phyloP scores from a whole-genome alignment of 352 stramenopile species.

The Phytopythium mirpurense region DNA sequence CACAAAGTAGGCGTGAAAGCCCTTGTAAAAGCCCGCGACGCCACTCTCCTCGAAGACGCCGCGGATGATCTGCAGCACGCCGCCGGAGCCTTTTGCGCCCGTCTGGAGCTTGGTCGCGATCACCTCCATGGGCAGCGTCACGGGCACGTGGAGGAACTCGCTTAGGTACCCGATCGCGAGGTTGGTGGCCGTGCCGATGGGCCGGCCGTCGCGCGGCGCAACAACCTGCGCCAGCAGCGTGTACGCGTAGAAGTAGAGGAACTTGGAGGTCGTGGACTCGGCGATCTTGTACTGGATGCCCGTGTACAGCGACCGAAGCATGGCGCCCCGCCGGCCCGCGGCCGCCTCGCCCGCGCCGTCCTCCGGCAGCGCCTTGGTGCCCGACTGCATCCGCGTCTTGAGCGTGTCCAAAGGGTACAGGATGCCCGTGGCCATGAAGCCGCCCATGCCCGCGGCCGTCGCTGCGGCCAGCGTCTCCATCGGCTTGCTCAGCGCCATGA shows the following conservation, averaged over 20 bases:
- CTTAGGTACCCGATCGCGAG: constrained; percentile 80
- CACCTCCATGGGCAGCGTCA: constrained; percentile 87
- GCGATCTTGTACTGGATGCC: constrained; percentile 84
- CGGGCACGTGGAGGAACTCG: constrained; percentile 68
- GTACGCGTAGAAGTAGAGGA: constrained; percentile 90
- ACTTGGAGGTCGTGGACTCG: constrained; percentile 83
- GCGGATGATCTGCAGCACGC: constrained; percentile 57
- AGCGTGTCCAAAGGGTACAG: constrained; percentile 85
- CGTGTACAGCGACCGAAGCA: constrained; percentile 68
- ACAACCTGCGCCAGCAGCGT: constrained; percentile 70
- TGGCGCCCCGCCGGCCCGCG: constrained; percentile 25
- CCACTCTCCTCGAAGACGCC: constrained; percentile 67
- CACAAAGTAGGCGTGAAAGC: constrained; percentile 90
- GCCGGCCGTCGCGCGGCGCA: constrained; percentile 47
- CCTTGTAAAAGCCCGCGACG: constrained; percentile 78
- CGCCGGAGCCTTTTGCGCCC: constrained; percentile 28
- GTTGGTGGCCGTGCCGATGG: constrained; percentile 62
- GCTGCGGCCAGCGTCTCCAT: constrained; percentile 80
- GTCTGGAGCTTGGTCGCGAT: constrained; percentile 86
- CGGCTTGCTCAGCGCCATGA: constrained; percentile 69
- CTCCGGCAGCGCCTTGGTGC: constrained; percentile 39
- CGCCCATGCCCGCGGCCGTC: constrained; percentile 67
- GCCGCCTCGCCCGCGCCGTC: constrained; percentile 7
- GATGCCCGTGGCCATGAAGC: constrained; percentile 70
- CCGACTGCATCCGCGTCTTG: constrained; percentile 87